Evolutionary conservation across 306 rosid genomes (phyloP), one percentile per base, ranked within the genome.

Genomic region (Neltuma alba): DNA sequence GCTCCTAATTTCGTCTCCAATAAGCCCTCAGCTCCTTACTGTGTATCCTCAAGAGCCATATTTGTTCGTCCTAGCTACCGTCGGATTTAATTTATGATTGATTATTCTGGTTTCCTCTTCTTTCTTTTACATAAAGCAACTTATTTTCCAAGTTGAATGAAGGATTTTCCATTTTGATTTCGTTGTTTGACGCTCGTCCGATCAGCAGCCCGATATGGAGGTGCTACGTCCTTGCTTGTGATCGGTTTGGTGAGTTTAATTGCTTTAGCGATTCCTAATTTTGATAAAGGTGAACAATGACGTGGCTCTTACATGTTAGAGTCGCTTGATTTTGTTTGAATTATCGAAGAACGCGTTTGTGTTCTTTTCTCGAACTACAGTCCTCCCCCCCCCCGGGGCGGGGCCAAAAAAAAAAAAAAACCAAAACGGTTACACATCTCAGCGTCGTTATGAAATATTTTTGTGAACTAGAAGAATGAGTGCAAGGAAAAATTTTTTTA

Each of bases 221-320:
- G 80, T 75, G 87, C 67, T 81, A 48, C 75, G 52, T 78, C 82
- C 83, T 74, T 83, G 72, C 80, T 50, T 79, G 82, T 23, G 54
- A 81, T 78, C 25, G 4, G 72, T 58, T 79, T 55, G 85, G 84
- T 86, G 80, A 78, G 87, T 74, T 78, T 37, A 50, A 76, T 70
- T 83, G 81, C 70, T 67, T 64, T 12, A 64, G 34, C 65, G 61
- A 72, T 66, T 70, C 73, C 34, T 37, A 52, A 1, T 41, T 1
- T 16, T 42, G 31, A 75, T 41, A 65, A 84, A 37, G 60, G 67
- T 45, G 64, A 76, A 84, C 58, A 47, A 40, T 16, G 5, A 16
- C 60, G 15, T 15, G 40, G 15, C 44, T 55, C 10, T 78, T 14
- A 21, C 72, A 50, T 79, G 45, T 74, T 73, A 38, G 70, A 76